phyloP scores from a whole-genome alignment of 2,329 filamentous ascomycete species.

The Aspergillus sp. region DNA sequence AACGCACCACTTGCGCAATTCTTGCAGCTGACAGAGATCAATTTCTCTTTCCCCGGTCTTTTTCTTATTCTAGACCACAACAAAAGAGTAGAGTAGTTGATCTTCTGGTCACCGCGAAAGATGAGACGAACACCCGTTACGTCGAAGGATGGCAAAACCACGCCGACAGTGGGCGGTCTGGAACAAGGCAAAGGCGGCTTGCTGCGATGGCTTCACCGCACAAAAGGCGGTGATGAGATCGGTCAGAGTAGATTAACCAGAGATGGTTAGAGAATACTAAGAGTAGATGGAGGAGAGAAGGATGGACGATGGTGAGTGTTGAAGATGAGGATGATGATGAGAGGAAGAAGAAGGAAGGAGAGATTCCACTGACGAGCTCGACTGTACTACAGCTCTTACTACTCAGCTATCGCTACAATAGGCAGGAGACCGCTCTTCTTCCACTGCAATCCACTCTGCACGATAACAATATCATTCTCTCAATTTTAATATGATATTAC shows the following conservation, averaged over 20 bases:
- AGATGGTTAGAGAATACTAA: neutral
- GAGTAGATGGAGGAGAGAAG: neutral
- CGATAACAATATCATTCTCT: too few species aligned
- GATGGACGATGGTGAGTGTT: slow-evolving; percentile 6
- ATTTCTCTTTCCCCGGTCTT: too few species aligned
- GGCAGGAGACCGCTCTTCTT: too few species aligned
- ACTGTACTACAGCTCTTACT: too few species aligned
- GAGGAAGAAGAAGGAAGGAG: slow-evolving; percentile 8
- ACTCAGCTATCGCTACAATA: too few species aligned
- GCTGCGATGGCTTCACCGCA: slow-evolving; percentile 30
- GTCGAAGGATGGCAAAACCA: slow-evolving; percentile 24
- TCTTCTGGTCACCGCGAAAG: neutral
- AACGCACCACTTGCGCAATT: neutral
- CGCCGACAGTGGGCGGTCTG: slow-evolving; percentile 30
- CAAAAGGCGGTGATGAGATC: slow-evolving; percentile 33
- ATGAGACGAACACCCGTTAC: neutral
- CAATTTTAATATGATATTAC: too few species aligned
- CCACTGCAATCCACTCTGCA: too few species aligned
- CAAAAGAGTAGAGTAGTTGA: neutral
- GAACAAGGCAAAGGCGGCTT: slow-evolving; percentile 13
- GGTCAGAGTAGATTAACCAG: slow-evolving; percentile 12
- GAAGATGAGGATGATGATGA: slow-evolving; percentile 9
- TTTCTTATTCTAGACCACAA: neutral
- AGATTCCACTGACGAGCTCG: slow-evolving; percentile 1
- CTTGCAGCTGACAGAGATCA: too few species aligned